Evolutionary conservation across 176 grass and related monocot species (phyloP).

Genomic region (Ananas comosus): DNA sequence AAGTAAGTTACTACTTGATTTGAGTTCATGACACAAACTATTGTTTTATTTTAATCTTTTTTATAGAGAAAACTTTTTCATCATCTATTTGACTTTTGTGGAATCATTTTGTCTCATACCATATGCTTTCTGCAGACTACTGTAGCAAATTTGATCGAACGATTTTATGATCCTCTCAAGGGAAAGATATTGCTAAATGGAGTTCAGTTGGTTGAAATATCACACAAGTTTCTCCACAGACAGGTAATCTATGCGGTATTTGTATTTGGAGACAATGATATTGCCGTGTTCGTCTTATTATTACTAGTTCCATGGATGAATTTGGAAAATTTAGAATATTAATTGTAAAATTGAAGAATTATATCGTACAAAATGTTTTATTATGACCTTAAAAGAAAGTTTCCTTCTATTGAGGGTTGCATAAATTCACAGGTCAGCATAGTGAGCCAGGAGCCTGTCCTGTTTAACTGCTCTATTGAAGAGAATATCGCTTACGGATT

Average conservation of each 20-base stretch:
- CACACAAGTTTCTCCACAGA: slow-evolving; percentile 67
- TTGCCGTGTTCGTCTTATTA: too few relatives aligned
- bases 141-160: slow-evolving; percentile 97
- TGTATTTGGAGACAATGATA: not conserved
- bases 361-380: too few relatives aligned
- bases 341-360: too few relatives aligned
- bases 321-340: too few relatives aligned
- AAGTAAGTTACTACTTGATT: slow-evolving; percentile 29
- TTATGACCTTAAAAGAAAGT: too few relatives aligned
- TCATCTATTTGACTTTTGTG: not conserved
- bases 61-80: too few relatives aligned
- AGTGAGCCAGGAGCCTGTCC: slow-evolving; percentile 89
- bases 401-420: not conserved
- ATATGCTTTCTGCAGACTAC: slow-evolving; percentile 59
- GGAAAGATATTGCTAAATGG: slow-evolving; percentile 79
- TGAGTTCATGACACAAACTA: not conserved
- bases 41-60: too few relatives aligned
- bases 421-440: slow-evolving; percentile 81
- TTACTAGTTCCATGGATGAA: not conserved
- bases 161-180: slow-evolving; percentile 95
- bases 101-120: not conserved
- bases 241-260: slow-evolving; percentile 41
- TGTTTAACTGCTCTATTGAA: slow-evolving; percentile 95
- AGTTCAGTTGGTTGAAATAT: slow-evolving; percentile 77
- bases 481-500: slow-evolving; percentile 95